Percentiles rank a stretch among this genome's conserved stretches.
These are phyloP conservation scores for Macrotyloma uniflorum DNA, from an alignment of 306 rosid species.

Conservation along the genomic window DNA sequence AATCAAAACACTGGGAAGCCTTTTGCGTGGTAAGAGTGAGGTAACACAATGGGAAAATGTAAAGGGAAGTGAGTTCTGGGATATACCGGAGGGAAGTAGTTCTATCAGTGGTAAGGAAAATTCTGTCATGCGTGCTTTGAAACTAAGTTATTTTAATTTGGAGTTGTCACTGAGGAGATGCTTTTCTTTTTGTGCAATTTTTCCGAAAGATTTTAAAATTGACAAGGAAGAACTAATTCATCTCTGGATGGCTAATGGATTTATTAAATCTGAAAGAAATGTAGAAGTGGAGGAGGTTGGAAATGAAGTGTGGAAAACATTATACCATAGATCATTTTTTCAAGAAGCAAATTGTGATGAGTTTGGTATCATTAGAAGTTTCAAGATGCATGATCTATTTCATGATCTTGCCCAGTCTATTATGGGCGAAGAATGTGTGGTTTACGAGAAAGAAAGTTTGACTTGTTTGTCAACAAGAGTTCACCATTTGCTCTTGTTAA, in stretches of 20 bases:
- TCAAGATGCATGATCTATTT: conserved; percentile 11
- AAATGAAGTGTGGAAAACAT: conserved; percentile 16
- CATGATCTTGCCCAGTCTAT: conserved; percentile 42
- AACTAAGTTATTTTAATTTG: background rate
- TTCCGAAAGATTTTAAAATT: background rate
- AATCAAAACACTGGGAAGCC: background rate
- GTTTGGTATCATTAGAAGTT: background rate
- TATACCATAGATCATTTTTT: conserved; percentile 36
- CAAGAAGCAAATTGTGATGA: background rate
- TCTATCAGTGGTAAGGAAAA: background rate
- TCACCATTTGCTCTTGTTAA: background rate
- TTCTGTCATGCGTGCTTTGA: background rate
- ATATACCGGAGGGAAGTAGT: background rate
- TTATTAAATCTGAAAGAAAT: background rate
- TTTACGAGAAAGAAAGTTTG: background rate
- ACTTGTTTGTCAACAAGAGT: background rate
- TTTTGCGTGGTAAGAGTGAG: conserved; percentile 26
- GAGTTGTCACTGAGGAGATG: background rate
- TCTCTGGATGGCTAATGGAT: conserved; percentile 32
- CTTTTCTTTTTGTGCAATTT: background rate
- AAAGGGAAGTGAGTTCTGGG: background rate
- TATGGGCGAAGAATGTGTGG: background rate
- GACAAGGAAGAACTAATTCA: background rate
- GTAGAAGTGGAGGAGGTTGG: conserved; percentile 40
- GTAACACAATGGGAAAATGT: conserved; percentile 18